Percentiles rank a stretch among this genome's conserved stretches.
phyloP scores from a whole-genome alignment of 169 alveolate genomes.

The Babesia bovis region DNA sequence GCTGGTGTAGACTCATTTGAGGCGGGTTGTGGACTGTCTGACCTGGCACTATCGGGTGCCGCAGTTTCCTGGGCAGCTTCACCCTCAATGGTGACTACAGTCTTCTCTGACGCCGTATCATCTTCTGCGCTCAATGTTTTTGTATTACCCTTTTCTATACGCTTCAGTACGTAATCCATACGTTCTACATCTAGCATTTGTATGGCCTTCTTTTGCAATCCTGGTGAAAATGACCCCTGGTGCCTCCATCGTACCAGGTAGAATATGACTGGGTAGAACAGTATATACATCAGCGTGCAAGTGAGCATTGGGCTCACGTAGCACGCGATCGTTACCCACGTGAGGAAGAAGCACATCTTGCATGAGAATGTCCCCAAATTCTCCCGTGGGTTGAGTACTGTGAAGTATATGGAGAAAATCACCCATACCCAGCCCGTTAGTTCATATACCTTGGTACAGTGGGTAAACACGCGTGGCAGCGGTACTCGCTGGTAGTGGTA shows the following conservation, averaged over 20 bases:
- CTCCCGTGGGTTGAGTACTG: conserved; percentile 35
- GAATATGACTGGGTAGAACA: conserved; percentile 24
- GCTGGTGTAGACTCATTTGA: not conserved
- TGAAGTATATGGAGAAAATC: conserved; percentile 22
- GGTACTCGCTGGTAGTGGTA: conserved; percentile 5
- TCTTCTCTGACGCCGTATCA: not conserved
- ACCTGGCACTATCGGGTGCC: not conserved
- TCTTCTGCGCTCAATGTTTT: not conserved
- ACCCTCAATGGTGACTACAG: not conserved
- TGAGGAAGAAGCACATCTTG: conserved; percentile 38
- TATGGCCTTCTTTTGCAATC: conserved; percentile 51
- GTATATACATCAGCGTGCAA: conserved; percentile 23
- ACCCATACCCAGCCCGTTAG: conserved; percentile 32
- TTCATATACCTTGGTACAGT: conserved; percentile 19
- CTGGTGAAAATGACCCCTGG: conserved; percentile 42
- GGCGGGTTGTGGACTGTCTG: not conserved
- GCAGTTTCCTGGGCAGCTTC: not conserved
- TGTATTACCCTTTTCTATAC: conserved; percentile 3
- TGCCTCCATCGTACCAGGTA: conserved; percentile 14
- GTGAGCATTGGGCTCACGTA: conserved; percentile 49
- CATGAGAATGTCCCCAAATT: conserved; percentile 27
- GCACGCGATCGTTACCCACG: conserved; percentile 51
- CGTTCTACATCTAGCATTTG: conserved; percentile 57
- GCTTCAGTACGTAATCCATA: conserved; percentile 50
- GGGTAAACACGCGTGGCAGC: not conserved